A percentile compares a stretch with the other conserved stretches of the same genome.
Evolutionary conservation across 2,329 filamentous ascomycete genomes (phyloP).

Genomic region (Stylonectria norvegica): DNA sequence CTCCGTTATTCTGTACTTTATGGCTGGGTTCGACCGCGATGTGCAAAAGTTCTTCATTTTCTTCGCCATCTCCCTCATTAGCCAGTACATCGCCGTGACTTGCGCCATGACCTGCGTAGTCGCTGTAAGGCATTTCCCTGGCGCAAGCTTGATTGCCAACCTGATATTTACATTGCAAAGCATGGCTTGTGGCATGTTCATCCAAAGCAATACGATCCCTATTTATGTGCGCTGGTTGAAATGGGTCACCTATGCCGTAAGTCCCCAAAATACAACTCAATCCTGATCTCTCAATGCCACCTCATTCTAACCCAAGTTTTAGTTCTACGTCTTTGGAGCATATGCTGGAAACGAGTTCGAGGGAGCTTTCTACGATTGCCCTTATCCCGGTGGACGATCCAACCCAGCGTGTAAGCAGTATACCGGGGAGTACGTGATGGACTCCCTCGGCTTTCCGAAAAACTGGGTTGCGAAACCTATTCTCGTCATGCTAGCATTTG

Average conservation of each 20-base stretch:
- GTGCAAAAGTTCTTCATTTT: conserved; percentile 67
- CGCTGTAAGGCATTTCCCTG: conserved; percentile 63
- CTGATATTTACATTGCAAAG: conserved; percentile 69
- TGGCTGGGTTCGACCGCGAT: conserved; percentile 67
- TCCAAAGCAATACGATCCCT: conserved; percentile 69
- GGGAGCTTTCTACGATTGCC: conserved; percentile 70
- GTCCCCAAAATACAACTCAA: conserved; percentile 14
- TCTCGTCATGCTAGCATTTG: conserved; percentile 58
- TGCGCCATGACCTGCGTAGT: conserved; percentile 67
- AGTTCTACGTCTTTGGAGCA: conserved; percentile 70
- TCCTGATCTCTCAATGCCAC: background rate
- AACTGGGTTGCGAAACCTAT: conserved; percentile 68
- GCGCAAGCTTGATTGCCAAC: conserved; percentile 69
- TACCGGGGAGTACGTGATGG: conserved; percentile 65
- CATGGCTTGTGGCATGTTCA: conserved; percentile 73
- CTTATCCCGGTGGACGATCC: conserved; percentile 55
- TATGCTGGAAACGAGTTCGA: conserved; percentile 71
- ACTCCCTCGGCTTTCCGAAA: conserved; percentile 62
- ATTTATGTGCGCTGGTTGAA: conserved; percentile 78
- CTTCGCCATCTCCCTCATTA: conserved; percentile 63
- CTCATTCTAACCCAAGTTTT: conserved; percentile 11
- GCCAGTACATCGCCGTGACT: conserved; percentile 70
- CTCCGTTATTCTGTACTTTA: conserved; percentile 71
- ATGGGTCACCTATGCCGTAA: conserved; percentile 58
- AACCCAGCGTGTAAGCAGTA: conserved; percentile 67